Base-by-base conservation (phyloP, 164 flowering plant species). In the Aristolochia fimbriata region DNA sequence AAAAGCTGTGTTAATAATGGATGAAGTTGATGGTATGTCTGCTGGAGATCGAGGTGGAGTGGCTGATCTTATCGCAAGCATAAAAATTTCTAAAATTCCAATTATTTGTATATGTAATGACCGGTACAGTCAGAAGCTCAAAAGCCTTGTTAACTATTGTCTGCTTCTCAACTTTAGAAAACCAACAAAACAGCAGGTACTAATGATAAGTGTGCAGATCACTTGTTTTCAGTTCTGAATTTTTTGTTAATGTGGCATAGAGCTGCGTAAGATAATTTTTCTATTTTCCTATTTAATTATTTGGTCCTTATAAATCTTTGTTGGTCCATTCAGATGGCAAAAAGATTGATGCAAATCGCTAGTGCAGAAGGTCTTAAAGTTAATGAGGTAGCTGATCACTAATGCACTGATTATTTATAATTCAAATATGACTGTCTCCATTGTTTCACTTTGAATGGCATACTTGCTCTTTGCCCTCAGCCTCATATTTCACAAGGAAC, bases 11-110 rank as follows among this genome's bases (percentile, higher is more conserved):
- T 79, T 93, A 50, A 86, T 93, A 54, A 93, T 93, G 98, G 98
- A 93, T 77, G 98, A 93, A 76, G 98, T 93, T 67, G 98, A 93
- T 83, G 98, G 98, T 20, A 93, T 93, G 98, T 93, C 98, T 73
- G 92, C 94, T 76, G 98, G 98, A 64, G 98, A 93, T 77, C 78
- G 98, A 76, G 98, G 97, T 58, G 98, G 98, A 31, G 81, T 90
- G 53, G 92, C 97, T 67, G 98, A 93, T 75, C 91, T 93, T 65
- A 87, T 93, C 72, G 86, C 94, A 48, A 90, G 96, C 78, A 93
- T 93, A 69, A 90, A 90, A 71, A 78, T 83, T 43, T 86, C 98
- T 41, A 93, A 86, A 77, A 78, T 93, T 74, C 98, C 98, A 24
- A 88, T 93, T 51, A 83, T 93, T 62, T 93, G 98, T 73, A 93